Conservation (phyloP, 306 rosid species). For the Vachellia pachyceras region DNA sequence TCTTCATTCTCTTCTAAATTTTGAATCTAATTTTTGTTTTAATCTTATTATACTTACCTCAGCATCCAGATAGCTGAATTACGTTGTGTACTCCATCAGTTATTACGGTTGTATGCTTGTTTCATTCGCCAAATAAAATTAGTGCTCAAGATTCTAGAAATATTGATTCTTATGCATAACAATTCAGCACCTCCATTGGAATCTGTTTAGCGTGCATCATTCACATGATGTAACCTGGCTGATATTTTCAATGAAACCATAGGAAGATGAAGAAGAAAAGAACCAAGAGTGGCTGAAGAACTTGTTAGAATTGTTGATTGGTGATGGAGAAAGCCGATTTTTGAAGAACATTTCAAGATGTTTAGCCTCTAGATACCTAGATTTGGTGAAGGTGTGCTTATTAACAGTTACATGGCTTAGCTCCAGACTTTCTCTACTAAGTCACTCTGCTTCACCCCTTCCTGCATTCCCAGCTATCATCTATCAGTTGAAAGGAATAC, state of each 20-base stretch:
- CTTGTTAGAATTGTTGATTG: constrained; percentile 55
- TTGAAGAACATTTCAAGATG: constrained; percentile 62
- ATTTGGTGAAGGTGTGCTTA: constrained; percentile 60
- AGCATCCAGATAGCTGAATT: background rate
- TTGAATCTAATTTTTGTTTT: background rate
- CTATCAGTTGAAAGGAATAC: constrained; percentile 52
- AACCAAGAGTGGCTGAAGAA: constrained; percentile 54
- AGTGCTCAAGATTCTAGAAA: background rate
- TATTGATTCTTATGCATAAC: background rate
- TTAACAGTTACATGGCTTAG: constrained; percentile 72
- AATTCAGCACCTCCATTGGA: constrained; percentile 2
- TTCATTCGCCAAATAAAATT: background rate
- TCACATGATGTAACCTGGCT: constrained; percentile 29
- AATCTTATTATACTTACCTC: background rate
- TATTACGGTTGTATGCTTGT: background rate
- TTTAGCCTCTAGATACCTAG: constrained; percentile 53
- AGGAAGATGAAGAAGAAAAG: constrained; percentile 63
- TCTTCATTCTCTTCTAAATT: background rate
- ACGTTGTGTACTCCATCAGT: background rate
- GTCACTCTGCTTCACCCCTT: constrained; percentile 57
- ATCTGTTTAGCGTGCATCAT: constrained; percentile 5
- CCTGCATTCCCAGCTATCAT: constrained; percentile 58
- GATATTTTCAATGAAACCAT: constrained; percentile 24
- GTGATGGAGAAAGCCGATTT: constrained; percentile 64
- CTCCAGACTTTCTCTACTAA: constrained; percentile 48